Evolutionary conservation across 192 early-diverging fungal species (phyloP).

Genomic region (Podila epicladia): DNA sequence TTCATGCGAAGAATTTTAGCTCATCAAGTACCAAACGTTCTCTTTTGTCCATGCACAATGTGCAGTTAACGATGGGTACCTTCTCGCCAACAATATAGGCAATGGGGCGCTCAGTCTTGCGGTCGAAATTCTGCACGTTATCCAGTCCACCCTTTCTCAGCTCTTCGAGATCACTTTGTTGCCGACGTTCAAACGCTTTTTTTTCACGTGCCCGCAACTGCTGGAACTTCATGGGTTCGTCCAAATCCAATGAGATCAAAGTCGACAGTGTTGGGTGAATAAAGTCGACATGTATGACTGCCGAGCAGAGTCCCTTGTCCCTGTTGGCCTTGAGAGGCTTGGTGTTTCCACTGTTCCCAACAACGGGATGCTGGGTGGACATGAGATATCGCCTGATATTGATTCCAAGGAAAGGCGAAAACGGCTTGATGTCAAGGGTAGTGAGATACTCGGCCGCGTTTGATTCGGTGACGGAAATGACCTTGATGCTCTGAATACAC

Average conservation of each 20-base stretch:
- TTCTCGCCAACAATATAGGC: conserved; percentile 64
- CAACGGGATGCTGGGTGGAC: conserved; percentile 57
- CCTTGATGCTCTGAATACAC: conserved; percentile 16
- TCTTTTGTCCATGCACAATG: not conserved
- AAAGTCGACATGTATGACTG: conserved; percentile 57
- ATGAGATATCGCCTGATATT: conserved; percentile 64
- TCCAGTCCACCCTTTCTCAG: conserved; percentile 48
- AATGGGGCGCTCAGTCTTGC: conserved; percentile 48
- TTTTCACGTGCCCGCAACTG: conserved; percentile 65
- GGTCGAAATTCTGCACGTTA: conserved; percentile 17
- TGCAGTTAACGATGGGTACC: conserved; percentile 13
- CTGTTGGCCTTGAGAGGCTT: conserved; percentile 61
- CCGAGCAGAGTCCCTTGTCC: conserved; percentile 66
- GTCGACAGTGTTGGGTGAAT: conserved; percentile 32
- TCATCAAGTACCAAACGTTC: not conserved
- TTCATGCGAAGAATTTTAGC: not conserved
- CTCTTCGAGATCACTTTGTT: conserved; percentile 53
- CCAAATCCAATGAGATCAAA: conserved; percentile 25
- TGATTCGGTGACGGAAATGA: conserved; percentile 40
- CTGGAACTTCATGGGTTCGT: conserved; percentile 65
- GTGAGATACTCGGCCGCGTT: conserved; percentile 51
- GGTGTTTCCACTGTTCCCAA: conserved; percentile 65
- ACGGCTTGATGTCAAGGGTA: conserved; percentile 35
- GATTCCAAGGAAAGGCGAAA: conserved; percentile 45
- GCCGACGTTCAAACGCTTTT: conserved; percentile 57